phyloP scores from a whole-genome alignment of 495 filamentous ascomycete species.

The Penicillium cosmopolitanum region DNA sequence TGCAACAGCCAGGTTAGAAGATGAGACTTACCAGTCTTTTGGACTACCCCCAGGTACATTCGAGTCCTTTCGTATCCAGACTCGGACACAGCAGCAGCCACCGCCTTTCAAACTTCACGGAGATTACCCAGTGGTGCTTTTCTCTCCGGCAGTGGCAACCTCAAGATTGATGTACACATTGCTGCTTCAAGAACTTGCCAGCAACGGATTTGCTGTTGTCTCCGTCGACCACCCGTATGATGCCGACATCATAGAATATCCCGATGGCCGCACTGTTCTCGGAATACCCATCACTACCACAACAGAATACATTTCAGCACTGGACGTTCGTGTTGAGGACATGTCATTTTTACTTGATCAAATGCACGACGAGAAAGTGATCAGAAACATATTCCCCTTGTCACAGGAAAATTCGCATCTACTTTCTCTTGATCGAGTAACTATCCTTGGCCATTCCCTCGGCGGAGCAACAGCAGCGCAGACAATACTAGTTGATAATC shows the following conservation, averaged over 20 bases:
- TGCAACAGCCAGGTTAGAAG: slow-evolving; percentile 17
- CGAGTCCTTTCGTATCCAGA: slow-evolving; percentile 9
- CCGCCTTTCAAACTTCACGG: slow-evolving; percentile 9
- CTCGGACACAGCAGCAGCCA: slow-evolving; percentile 8
- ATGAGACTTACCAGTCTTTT: slow-evolving; percentile 24
- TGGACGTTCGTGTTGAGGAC: slow-evolving; percentile 38
- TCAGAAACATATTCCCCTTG: slow-evolving; percentile 9
- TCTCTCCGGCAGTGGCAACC: slow-evolving; percentile 39
- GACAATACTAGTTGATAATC: slow-evolving; percentile 40
- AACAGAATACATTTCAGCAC: slow-evolving; percentile 5
- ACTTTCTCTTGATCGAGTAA: slow-evolving; percentile 32
- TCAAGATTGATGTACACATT: slow-evolving; percentile 44
- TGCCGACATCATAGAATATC: slow-evolving; percentile 49
- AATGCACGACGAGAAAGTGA: slow-evolving; percentile 22
- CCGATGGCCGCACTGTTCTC: slow-evolving; percentile 40
- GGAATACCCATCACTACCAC: slow-evolving; percentile 10
- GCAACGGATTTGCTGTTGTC: slow-evolving; percentile 50
- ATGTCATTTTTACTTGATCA: slow-evolving; percentile 40
- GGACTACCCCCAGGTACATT: slow-evolving; percentile 11
- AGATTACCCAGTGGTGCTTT: slow-evolving; percentile 37
- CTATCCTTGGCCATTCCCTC: slow-evolving; percentile 56
- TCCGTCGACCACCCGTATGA: slow-evolving; percentile 57
- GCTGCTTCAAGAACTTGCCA: slow-evolving; percentile 47
- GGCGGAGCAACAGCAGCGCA: slow-evolving; percentile 56
- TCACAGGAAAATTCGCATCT: slow-evolving; percentile 11